Conservation (phyloP, 805 yeast genomes). For the Kluyveromyces aestuarii region DNA sequence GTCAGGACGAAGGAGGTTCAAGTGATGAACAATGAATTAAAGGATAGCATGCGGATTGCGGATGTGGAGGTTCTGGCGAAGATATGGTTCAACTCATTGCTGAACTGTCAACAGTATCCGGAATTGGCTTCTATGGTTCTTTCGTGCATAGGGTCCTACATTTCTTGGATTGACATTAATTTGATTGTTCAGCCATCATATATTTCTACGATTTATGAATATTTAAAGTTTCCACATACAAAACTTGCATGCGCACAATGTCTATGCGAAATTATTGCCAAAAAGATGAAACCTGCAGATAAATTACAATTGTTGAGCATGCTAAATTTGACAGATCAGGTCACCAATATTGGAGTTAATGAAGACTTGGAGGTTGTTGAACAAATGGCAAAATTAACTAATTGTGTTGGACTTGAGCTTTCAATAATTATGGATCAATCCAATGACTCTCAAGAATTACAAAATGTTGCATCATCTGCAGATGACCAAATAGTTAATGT, state of each 20-base stretch:
- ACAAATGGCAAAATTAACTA: conserved; percentile 61
- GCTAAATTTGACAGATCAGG: conserved; percentile 54
- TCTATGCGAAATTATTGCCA: conserved; percentile 52
- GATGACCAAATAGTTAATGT: conserved; percentile 42
- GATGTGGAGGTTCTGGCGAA: conserved; percentile 61
- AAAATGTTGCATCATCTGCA: conserved; percentile 30
- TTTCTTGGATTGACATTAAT: conserved; percentile 86
- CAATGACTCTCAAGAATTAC: conserved; percentile 31
- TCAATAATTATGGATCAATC: conserved; percentile 55
- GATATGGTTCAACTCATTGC: conserved; percentile 50
- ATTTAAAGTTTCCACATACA: conserved; percentile 39
- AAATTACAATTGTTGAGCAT: conserved; percentile 56
- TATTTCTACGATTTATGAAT: conserved; percentile 48
- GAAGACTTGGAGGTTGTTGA: conserved; percentile 62
- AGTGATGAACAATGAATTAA: conserved; percentile 60
- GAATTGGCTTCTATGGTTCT: conserved; percentile 29
- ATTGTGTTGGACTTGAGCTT: conserved; percentile 68
- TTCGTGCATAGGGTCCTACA: conserved; percentile 72
- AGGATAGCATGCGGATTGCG: conserved; percentile 70
- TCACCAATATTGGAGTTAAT: conserved; percentile 22
- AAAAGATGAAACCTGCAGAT: conserved; percentile 68
- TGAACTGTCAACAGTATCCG: conserved; percentile 12
- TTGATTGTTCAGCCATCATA: conserved; percentile 48
- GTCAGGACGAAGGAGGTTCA: conserved; percentile 53
- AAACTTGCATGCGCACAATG: conserved; percentile 48